Evolutionary conservation across 805 yeast species (phyloP), one percentile per base, ranked within the genome.

Genomic region (Starmera caribaea): DNA sequence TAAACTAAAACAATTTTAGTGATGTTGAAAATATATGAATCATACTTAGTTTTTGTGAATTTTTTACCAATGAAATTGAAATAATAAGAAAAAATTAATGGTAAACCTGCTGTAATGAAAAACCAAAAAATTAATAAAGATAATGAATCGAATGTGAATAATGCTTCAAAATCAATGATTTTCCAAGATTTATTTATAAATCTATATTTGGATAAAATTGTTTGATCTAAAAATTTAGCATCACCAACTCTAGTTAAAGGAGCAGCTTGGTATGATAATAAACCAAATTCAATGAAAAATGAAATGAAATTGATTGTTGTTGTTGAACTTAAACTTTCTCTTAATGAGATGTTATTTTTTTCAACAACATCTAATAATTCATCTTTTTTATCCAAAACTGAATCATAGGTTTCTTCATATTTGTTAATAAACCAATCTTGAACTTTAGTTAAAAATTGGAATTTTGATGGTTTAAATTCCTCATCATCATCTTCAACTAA

Each of bases 21-120:
- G 47, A 76, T 55, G 41, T 71, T 70, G 55, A 71, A 75, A 37
- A 68, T 59, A 45, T 76, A 66, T 33, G 83, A 81, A 54, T 77
- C 84, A 55, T 54, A 67, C 37, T 51, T 57, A 53, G 61, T 58
- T 56, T 72, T 62, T 33, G 43, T 48, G 14, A 42, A 43, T 41
- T 51, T 54, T 41, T 53, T 50, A 14, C 44, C 44, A 31, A 49
- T 47, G 32, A 58, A 58, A 45, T 58, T 58, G 39, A 58, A 43
- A 47, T 57, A 58, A 41, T 50, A 58, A 24, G 58, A 43, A 32
- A 51, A 45, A 31, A 53, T 36, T 12, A 41, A 21, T 34, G 62
- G 63, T 7, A 50, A n/a, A 15, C 45, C 26, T 38, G 47, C 29
- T 8, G 51, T 39, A 14, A 53, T 37, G 8, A 41, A 16, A 15